Evolutionary conservation across 305 asterid species (phyloP), one percentile per base, ranked within the genome.

Genomic region (Euphrasia arctica): DNA sequence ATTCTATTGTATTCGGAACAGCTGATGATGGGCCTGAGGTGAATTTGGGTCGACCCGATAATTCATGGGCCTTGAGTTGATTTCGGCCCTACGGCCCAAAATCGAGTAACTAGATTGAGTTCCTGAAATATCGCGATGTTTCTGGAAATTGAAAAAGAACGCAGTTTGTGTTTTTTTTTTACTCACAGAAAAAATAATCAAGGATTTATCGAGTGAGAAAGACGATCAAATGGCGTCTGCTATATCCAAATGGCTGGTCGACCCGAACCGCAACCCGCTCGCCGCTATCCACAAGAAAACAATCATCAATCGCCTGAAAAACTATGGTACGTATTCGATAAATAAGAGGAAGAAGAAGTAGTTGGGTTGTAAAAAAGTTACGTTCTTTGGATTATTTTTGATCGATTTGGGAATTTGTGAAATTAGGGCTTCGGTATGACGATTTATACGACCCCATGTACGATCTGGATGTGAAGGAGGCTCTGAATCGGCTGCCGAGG

Each of bases 391-490:
- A 18, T 4, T 11, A 34, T 51, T 45, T 61, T 15, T 43, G 15
- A 7, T 64, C 4, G 39, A 67, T 54, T 13, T 39, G 27, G 28
- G 62, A 48, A 66, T 47, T 59, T 48, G 61, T 58, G 47, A 36
- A 62, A 47, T 66, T 64, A 89, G 95, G 96, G 34, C 87, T 90
- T 62, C 78, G 97, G 39, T 74, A 87, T 15, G 95, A 90, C 74
- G 95, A 90, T 75, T 73, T 90, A 14, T 75, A 72, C 66, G 97
- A 87, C 78, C 94, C 87, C 36, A 73, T 73, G 82, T 79, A 67
- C 72, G 95, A 87, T 72, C 57, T 85, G 80, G 97, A 90, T 58
- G 61, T 90, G 22, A 90, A 90, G 82, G 95, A 90, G 72, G 95
- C 97, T 58, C 73, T 90, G 67, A 82, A 83, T 72, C 88, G 97